These are phyloP conservation scores for Beta vulgaris DNA, from an alignment of 148 eudicot species.

Conservation along the genomic window DNA sequence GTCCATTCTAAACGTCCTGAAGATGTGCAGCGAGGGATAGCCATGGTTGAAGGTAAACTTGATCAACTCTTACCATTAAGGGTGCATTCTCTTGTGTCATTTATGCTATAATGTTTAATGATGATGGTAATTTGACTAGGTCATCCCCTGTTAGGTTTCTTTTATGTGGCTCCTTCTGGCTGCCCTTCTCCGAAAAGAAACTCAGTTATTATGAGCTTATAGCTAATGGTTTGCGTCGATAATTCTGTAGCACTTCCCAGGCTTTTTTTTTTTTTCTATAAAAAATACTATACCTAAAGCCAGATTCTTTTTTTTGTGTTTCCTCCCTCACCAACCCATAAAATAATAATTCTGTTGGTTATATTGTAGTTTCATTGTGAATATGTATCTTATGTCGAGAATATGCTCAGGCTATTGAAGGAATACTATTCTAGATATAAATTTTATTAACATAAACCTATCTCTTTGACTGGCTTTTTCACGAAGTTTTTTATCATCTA, in stretches of 20 bases:
- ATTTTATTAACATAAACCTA: neutral
- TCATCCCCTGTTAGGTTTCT: neutral
- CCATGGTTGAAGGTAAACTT: conserved; percentile 85
- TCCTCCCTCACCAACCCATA: neutral
- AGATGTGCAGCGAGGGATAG: conserved; percentile 86
- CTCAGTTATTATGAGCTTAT: neutral
- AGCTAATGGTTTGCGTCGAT: neutral
- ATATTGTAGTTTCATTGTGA: neutral
- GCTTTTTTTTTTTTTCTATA: neutral
- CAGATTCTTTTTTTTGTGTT: neutral
- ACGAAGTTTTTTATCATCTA: neutral
- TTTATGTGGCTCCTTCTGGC: neutral
- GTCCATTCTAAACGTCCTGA: conserved; percentile 71
- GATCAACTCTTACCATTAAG: neutral
- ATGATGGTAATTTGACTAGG: neutral
- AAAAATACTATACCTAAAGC: neutral
- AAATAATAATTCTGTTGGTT: too few relatives aligned
- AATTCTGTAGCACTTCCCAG: neutral
- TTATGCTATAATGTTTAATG: neutral
- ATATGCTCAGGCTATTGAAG: neutral
- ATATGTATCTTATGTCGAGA: neutral
- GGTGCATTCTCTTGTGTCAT: neutral
- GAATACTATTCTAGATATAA: neutral
- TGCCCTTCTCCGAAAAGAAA: neutral
- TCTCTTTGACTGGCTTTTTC: neutral